Base-by-base conservation (phyloP, 192 early-diverging fungal genomes). In the Dissophora ornata region DNA sequence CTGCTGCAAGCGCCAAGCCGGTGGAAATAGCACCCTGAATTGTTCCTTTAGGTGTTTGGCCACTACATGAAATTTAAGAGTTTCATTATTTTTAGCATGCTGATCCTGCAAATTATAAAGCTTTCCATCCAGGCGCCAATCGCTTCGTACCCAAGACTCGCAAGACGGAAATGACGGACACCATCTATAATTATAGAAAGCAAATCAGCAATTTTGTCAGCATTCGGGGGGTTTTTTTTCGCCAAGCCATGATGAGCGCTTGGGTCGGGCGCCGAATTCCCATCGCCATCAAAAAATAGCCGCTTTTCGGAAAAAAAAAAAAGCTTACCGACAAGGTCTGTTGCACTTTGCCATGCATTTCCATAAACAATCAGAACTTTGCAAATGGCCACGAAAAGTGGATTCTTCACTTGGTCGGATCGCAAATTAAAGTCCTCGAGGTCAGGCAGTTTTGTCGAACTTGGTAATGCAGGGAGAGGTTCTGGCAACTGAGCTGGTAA, bases 1-100 rank as follows among this genome's bases (percentile, higher is more conserved):
- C 71, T 7, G 40, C 44, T 13, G 71, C 21, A 9, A 75, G 50
- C 12, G 71, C 71, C 26, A 75, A 48, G 8, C 33, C 71, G 40
- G 71, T 75, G 4, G 71, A 75, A 24, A 75, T 75, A 12, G 71
- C 71, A 15, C 71, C 71, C 47, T 75, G 71, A 18, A 75, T 64
- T 4, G 71, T 75, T 24, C 71, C 71, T 48, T 67, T 75, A 2
- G 71, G 71, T 41, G 71, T 75, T 25, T 56, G 62, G 49, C 71
- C 71, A 56, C 71, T 75, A 61, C 19, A 44, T 46, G 12, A 21
- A 58, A 33, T 9, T 46, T 6, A 34, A 3, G 12, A 25, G 40
- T 38, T 13, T 33, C 21, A 1, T 15, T 42, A 26, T 19, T 8
- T 25, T 60, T 45, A 61, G 25, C 41, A 40, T 7, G 24, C 25